Conservation (phyloP, 495 filamentous ascomycete genomes). For the Penicillium roqueforti region DNA sequence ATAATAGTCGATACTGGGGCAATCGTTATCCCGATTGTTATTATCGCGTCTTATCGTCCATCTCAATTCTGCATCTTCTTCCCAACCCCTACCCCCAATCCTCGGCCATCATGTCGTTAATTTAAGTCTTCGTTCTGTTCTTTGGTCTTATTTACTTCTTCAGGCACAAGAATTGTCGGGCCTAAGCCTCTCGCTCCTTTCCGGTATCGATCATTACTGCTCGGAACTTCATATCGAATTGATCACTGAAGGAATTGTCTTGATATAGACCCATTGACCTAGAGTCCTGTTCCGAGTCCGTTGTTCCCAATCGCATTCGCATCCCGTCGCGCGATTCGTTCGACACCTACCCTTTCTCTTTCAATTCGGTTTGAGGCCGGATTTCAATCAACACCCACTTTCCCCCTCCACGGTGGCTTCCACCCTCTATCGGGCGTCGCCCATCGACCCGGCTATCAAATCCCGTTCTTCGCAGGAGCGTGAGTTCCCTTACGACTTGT, state of each 20-base stretch:
- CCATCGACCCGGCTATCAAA: constrained; percentile 52
- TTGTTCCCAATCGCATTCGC: not conserved
- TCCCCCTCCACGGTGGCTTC: constrained; percentile 48
- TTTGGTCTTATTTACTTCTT: not conserved
- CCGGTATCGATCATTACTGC: not conserved
- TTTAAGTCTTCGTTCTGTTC: not conserved
- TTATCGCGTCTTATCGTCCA: constrained; percentile 9
- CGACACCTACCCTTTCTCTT: constrained; percentile 1
- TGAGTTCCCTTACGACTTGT: constrained; percentile 34
- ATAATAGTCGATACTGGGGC: constrained; percentile 5
- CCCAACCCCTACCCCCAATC: constrained; percentile 5
- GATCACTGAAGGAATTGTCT: not conserved
- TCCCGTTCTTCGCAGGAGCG: constrained; percentile 42
- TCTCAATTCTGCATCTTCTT: constrained; percentile 10
- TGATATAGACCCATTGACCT: not conserved
- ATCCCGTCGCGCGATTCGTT: constrained; percentile 1
- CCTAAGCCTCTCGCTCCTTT: not conserved
- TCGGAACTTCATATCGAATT: not conserved
- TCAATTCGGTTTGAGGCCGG: constrained; percentile 39
- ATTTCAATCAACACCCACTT: constrained; percentile 33
- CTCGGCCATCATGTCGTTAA: constrained; percentile 5
- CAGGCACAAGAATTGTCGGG: not conserved
- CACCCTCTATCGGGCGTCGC: constrained; percentile 52
- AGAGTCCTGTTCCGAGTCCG: not conserved
- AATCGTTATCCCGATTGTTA: constrained; percentile 11